Base-by-base conservation (phyloP, 2,329 filamentous ascomycete genomes). In the Karstenula rhodostoma region DNA sequence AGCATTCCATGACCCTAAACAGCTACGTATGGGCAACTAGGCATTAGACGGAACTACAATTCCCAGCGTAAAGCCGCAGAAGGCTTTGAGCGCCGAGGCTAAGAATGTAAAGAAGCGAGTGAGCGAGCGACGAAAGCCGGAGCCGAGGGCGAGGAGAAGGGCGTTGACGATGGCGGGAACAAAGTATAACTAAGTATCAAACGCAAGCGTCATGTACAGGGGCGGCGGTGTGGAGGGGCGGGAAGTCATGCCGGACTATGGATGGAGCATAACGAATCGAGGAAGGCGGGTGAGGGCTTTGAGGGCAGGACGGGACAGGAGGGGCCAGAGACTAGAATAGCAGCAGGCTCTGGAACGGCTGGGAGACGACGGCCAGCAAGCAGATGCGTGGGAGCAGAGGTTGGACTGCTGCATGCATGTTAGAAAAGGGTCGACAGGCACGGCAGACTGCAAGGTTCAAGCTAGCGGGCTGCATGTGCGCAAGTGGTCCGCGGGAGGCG, bases 141-240 rank as follows among this genome's bases (percentile, higher is more conserved):
- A 32, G 32, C 17, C 35, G 51, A 56, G 49, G 42, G 43, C 32
- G 37, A 58, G 27, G n/a, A 54, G 37, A 13, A 54, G 23, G 48
- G 42, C 4, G 25, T 8, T 8, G 29, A 49, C 42, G 40, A 44
- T 1, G 35, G 59, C 55, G 63, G 59, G 65, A 60, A 63, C 57
- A 59, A 63, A 56, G 62, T 59, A 62, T 58, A 64, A 72, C 71
- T 70, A 70, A 65, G 70, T 73, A 72, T 71, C 66, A 71, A 72
- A 73, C 65, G 59, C 60, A 58, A 67, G 63, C 66, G 65, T 67
- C 67, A 65, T 61, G 57, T 44, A 58, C 52, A 48, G 52, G 53
- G 53, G 53, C 47, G 33, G 50, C 37, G 47, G 52, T 25, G 27
- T 66, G 67, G 61, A 60, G 43, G 54, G 61, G 60, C 42, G 40